Base-by-base conservation (phyloP, 139 green algal species). In the Picochlorum sp. region DNA sequence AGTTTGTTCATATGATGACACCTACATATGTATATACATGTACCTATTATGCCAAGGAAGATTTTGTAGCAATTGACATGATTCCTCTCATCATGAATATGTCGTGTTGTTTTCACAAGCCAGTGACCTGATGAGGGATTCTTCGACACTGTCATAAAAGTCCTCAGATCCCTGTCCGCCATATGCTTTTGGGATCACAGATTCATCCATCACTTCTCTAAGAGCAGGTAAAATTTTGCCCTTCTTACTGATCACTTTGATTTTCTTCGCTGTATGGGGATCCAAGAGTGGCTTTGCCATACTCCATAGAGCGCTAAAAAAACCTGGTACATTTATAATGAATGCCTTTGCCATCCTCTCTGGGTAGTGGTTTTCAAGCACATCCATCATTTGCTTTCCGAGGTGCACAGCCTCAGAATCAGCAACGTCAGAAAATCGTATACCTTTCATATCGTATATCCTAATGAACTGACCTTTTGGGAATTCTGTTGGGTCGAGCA, bases 401-500 rank as follows among this genome's bases (percentile, higher is more conserved):
- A 66, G 37, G 13, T 44, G n/a, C 8, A 66, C 38, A 14, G 37
- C 60, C 24, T 66, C 30, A 16, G 52, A 49, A 21, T 66, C 60
- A 14, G 60, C 37, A 20, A 66, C 18, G 37, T 66, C 60, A 8
- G 31, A 45, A 21, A 66, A 57, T 7, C 37, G 5, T 21, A 66
- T 57, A 20, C 60, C 37, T 20, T 66, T 66, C 34, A 66, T 45
- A 20, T 66, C 60, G n/a, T 56, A 66, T 20, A 66, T 55, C 20
- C 60, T n/a, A 21, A 66, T n/a, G 31, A 66, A 66, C 6, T 44
- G n/a, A 41, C 60, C 60, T 41, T 18, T n/a, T 14, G 28, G 23
- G 20, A 26, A 21, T 23, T n/a, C 34, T 8, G 45, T 57, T 38
- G 14, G 14, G 34, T 59, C 37, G 18, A 65, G 13, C 13, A 51